Base-by-base conservation (phyloP, 106 monocot genomes). In the Phalaenopsis equestris region DNA sequence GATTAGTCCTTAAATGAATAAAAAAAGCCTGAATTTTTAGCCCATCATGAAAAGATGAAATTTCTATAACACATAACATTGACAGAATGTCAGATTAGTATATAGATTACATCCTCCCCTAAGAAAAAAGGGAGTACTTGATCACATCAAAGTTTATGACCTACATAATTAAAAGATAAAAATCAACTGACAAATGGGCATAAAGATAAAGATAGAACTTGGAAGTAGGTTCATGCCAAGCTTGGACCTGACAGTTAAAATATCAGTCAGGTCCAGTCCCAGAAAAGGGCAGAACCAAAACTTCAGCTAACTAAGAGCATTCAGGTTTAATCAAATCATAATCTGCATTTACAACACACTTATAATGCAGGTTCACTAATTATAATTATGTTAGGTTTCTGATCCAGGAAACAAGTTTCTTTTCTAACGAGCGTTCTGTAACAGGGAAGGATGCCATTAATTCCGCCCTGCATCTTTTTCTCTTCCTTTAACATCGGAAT, bases 191-290 rank as follows among this genome's bases (percentile, higher is more conserved):
- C 64, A 57, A 77, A 67, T 47, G 73, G 56, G 14, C 47, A 38
- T 82, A 43, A 65, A 57, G 37, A 58, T 42, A 61, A 87, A 6
- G 55, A 78, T 64, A 36, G 68, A 56, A 79, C 64, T 15, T 72
- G 75, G 43, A 45, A 3, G 43, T 45, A 45, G 6, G 70, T 39
- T 38, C 15, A 70, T 70, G 70, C 49, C 87, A 80, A 83, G 79
- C 86, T 57, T 78, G 65, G 67, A 24, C 87, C 83, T 77, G 86
- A 88, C 94, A 83, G 82, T 78, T 87, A 91, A 91, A 94, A 94
- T 82, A 90, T 91, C 75, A 90, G 85, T 80, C 94, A 86, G 75
- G 85, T 76, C 73, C 82, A 82, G 72, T 68, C 87, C 78, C 72
- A 84, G 67, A 42, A 46, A 30, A 80, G 76, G 84, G 82, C 79